A percentile compares a stretch with the other conserved stretches of the same genome.
Conservation (phyloP, 305 asterid species). For the Withania somnifera region DNA sequence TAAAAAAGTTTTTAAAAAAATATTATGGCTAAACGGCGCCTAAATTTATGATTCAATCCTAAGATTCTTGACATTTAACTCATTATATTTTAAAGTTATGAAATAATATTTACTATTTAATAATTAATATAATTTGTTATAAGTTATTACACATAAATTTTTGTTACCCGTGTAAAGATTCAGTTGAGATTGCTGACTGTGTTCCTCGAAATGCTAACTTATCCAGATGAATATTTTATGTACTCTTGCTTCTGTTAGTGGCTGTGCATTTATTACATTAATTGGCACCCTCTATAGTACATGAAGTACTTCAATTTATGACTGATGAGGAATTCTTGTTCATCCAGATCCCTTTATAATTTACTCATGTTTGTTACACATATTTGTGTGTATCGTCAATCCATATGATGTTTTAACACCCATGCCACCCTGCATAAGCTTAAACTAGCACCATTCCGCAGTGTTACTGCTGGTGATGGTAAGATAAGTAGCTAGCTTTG, state of each 20-base stretch:
- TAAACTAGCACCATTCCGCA: no score
- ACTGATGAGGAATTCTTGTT: neutral
- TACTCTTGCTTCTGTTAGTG: neutral
- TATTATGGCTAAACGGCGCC: no score
- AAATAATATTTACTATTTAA: neutral
- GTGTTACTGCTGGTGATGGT: no score
- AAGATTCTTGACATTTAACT: neutral
- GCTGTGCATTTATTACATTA: neutral
- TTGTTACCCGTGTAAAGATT: neutral
- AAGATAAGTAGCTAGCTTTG: no score
- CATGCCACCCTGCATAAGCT: no score
- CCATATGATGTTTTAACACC: no score
- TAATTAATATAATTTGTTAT: neutral
- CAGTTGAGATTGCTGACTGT: neutral
- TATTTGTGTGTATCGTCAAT: no score
- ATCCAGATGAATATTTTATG: neutral
- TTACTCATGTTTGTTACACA: neutral
- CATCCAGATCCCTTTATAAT: neutral
- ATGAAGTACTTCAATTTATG: neutral
- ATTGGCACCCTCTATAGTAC: neutral
- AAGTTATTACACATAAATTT: neutral
- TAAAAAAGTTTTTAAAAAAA: no score
- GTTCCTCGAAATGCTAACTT: constrained; percentile 1
- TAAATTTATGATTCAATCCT: neutral
- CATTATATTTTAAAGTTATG: neutral